phyloP scores from a whole-genome alignment of 495 filamentous ascomycete genomes.

The Penicillium cinerascens region DNA sequence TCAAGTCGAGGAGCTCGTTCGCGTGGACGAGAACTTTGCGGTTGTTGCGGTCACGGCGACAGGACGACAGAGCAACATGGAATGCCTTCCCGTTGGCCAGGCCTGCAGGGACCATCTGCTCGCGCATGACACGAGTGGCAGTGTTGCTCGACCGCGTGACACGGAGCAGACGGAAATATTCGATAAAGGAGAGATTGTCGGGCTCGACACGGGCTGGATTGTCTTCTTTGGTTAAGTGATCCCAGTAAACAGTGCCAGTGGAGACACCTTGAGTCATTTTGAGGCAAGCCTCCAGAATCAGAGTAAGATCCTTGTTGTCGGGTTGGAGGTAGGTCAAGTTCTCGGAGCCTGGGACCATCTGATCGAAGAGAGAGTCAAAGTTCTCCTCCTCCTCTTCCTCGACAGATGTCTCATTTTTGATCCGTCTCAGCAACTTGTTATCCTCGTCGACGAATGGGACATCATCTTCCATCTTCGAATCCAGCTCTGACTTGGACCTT shows the following conservation, averaged over 20 bases:
- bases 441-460: slow-evolving; percentile 36
- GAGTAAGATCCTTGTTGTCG: slow-evolving; percentile 64
- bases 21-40: slow-evolving; percentile 54
- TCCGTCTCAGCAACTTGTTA: slow-evolving; percentile 8
- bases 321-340: slow-evolving; percentile 38
- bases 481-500: not conserved
- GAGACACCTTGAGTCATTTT: slow-evolving; percentile 28
- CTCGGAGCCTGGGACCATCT: slow-evolving; percentile 16
- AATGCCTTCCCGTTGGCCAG: slow-evolving; percentile 52
- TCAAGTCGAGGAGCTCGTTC: slow-evolving; percentile 53
- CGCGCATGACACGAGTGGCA: slow-evolving; percentile 50
- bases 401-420: not conserved
- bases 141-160: slow-evolving; percentile 55
- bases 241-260: slow-evolving; percentile 65
- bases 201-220: slow-evolving; percentile 51
- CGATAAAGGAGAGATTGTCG: slow-evolving; percentile 63
- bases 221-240: slow-evolving; percentile 51
- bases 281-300: slow-evolving; percentile 60
- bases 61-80: slow-evolving; percentile 65
- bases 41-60: slow-evolving; percentile 69
- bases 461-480: slow-evolving; percentile 12
- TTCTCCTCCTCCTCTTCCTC: slow-evolving; percentile 29
- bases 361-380: slow-evolving; percentile 37
- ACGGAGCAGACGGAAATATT: slow-evolving; percentile 66
- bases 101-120: slow-evolving; percentile 37